Conservation (phyloP, 768 basidiomycete genomes). For the Lactarius hengduanensis region DNA sequence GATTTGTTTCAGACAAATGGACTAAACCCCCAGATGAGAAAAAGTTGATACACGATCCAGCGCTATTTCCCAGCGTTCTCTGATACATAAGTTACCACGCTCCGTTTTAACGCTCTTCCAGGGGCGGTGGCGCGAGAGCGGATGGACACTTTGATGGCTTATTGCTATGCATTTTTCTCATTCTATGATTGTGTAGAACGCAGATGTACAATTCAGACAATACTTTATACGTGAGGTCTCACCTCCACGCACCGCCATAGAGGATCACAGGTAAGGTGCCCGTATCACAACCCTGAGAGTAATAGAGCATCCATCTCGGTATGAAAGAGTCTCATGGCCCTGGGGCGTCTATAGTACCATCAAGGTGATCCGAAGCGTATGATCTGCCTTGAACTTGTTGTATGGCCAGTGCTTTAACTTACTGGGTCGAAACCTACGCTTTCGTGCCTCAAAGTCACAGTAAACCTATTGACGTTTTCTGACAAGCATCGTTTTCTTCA, state of each 20-base stretch:
- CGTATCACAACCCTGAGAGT: not conserved
- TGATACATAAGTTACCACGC: constrained; percentile 24
- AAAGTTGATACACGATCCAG: constrained; percentile 32
- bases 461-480: not conserved
- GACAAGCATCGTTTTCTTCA: not conserved
- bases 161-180: constrained; percentile 2
- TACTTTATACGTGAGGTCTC: not conserved
- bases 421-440: too few species aligned
- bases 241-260: not conserved
- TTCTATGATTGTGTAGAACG: constrained; percentile 5
- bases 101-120: not conserved
- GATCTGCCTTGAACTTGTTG: too few species aligned
- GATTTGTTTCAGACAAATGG: constrained; percentile 38
- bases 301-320: not conserved
- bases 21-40: constrained; percentile 38
- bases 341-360: too few species aligned
- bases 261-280: not conserved
- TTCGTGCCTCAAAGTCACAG: not conserved
- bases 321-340: not conserved
- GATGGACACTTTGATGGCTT: not conserved
- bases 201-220: not conserved
- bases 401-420: too few species aligned
- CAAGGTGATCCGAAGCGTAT: too few species aligned
- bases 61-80: constrained; percentile 37
- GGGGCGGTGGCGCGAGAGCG: not conserved